Evolutionary conservation across 306 rosid species (phyloP), one percentile per base, ranked within the genome.

Genomic region (Cotoneaster glaucophyllus): DNA sequence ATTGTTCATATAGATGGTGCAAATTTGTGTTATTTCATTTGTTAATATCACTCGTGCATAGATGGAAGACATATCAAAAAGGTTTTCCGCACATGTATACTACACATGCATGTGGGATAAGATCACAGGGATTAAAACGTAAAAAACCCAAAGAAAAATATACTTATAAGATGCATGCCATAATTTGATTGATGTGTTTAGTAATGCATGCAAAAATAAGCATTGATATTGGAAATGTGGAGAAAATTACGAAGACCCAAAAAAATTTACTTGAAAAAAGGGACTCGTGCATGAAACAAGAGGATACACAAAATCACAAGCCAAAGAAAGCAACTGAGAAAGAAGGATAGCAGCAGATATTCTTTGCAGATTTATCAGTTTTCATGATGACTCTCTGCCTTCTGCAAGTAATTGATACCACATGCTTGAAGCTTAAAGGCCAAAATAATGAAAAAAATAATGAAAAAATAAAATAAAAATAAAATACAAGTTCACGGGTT

Each of bases 301-400:
- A 70, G 19, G 53, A 48, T 41, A 9, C 19, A 48, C 53, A 48
- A 48, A 85, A 75, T 37, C 41, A 37, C 41, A 37, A 37, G 41
- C 41, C 41, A 69, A 67, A 68, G 84, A 86, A 86, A 83, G 90
- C 85, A 81, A 29, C 73, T 66, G 19, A 83, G 82, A 52, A 28
- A 66, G 31, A 83, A 79, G 69, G 72, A 85, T 21, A 76, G 62
- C 73, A 84, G 67, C 93, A 75, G 86, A 85, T 77, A 62, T 83
- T 39, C 78, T 84, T 31, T 73, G 81, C 90, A 91, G 92, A 88
- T 75, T 84, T 82, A 85, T 82, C 89, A 87, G 88, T 83, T 86
- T 80, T 85, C 87, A 80, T 79, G 81, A 91, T 91, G 86, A 88
- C 68, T 86, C 77, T 82, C 77, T 79, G 70, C 80, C 25, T 31